Conservation (phyloP, 192 early-diverging fungal species). For the Podochytrium sp. region DNA sequence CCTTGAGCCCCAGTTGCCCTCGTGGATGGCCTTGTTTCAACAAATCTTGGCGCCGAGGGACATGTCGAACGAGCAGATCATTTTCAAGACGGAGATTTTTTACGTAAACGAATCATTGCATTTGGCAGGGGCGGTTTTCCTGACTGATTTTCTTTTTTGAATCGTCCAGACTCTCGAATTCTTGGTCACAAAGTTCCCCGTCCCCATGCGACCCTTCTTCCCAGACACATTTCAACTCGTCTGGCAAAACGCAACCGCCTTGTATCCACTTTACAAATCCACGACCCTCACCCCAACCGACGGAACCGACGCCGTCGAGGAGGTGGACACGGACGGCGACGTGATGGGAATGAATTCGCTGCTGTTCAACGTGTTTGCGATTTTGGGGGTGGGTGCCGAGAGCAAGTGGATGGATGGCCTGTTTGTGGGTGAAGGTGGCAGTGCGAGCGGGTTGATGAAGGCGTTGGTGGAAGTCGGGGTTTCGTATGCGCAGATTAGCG, state of each 20-base stretch:
- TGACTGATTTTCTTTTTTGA: neutral
- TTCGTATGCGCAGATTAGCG: conserved; percentile 13
- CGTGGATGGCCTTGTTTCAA: conserved; percentile 79
- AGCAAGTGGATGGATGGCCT: conserved; percentile 1
- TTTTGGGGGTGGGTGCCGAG: conserved; percentile 18
- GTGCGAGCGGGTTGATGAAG: conserved; percentile 1
- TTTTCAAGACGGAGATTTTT: conserved; percentile 74
- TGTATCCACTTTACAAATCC: conserved; percentile 19
- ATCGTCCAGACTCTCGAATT: conserved; percentile 14
- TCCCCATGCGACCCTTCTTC: conserved; percentile 2
- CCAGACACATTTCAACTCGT: neutral
- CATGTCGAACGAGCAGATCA: conserved; percentile 55
- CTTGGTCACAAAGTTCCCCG: conserved; percentile 4
- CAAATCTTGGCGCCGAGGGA: conserved; percentile 63
- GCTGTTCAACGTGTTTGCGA: conserved; percentile 14
- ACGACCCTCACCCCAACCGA: conserved; percentile 7
- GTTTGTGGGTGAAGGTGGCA: neutral
- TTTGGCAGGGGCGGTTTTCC: neutral
- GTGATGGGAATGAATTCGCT: conserved; percentile 12
- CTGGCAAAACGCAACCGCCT: conserved; percentile 5
- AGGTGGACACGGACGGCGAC: conserved; percentile 25
- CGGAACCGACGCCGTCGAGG: conserved; percentile 11
- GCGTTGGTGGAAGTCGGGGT: conserved; percentile 10
- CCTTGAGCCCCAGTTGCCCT: conserved; percentile 73
- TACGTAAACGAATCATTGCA: conserved; percentile 47